These are phyloP conservation scores for Yamadazyma triangularis DNA, from an alignment of 1,139 yeast genomes.

Conservation along the genomic window DNA sequence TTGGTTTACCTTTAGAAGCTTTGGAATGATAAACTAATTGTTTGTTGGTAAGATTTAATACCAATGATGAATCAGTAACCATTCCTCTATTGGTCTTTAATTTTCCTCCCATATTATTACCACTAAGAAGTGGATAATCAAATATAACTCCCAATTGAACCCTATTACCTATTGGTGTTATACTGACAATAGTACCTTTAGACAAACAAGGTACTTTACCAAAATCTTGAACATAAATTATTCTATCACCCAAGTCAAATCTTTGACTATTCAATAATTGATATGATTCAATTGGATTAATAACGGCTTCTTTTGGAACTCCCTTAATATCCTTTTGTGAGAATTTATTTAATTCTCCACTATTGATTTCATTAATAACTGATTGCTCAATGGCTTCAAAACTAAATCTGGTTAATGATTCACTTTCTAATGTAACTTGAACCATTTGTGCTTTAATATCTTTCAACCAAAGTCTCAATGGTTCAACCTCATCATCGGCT, in stretches of 20 bases:
- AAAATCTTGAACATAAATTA: constrained; percentile 76
- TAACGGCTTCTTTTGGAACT: constrained; percentile 80
- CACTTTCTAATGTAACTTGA: constrained; percentile 73
- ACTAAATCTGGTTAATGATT: constrained; percentile 66
- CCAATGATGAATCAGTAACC: constrained; percentile 74
- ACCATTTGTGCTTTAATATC: constrained; percentile 51
- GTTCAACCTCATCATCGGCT: constrained; percentile 29
- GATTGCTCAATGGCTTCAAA: constrained; percentile 65
- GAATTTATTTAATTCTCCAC: constrained; percentile 30
- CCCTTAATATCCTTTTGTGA: constrained; percentile 62
- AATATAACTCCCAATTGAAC: constrained; percentile 69
- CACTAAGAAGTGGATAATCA: constrained; percentile 79
- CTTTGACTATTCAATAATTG: constrained; percentile 70
- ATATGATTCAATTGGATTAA: constrained; percentile 72
- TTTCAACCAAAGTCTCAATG: constrained; percentile 56
- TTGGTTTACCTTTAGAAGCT: constrained; percentile 50
- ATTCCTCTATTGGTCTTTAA: constrained; percentile 77
- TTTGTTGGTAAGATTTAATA: constrained; percentile 68
- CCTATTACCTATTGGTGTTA: constrained; percentile 58
- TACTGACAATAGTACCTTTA: constrained; percentile 88
- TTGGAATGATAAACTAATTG: constrained; percentile 76
- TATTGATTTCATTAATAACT: constrained; percentile 45
- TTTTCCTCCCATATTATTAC: constrained; percentile 76
- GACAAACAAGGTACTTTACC: constrained; percentile 88
- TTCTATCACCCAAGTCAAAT: constrained; percentile 86